Evolutionary conservation across 768 basidiomycete species (phyloP).

Genomic region (Naganishia onofrii): DNA sequence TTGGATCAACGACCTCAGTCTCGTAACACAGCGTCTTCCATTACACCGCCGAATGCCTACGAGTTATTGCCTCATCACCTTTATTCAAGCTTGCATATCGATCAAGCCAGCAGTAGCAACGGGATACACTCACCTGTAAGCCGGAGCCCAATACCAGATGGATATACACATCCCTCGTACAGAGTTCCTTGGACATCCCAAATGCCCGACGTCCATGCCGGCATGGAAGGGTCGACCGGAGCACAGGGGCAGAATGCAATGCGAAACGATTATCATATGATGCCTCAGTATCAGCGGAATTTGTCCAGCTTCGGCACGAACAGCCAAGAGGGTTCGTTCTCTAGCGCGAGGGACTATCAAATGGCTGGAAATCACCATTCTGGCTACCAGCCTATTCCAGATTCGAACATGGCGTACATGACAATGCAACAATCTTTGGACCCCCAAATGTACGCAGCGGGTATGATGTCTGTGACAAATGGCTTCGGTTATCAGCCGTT

Average conservation of each 20-base stretch:
- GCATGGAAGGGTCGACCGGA: neutral
- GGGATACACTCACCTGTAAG: slow-evolving; percentile 3
- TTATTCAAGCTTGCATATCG: slow-evolving; percentile 8
- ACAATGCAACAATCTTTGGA: slow-evolving; percentile 21
- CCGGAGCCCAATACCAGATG: neutral
- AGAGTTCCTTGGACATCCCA: neutral
- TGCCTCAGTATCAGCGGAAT: slow-evolving; percentile 7
- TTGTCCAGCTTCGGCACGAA: neutral
- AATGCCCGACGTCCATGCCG: neutral
- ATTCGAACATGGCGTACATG: slow-evolving; percentile 19
- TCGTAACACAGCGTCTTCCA: slow-evolving; percentile 11
- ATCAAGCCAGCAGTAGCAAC: slow-evolving; percentile 5
- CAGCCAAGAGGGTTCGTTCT: slow-evolving; percentile 4
- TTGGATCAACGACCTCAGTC: neutral
- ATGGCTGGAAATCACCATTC: neutral
- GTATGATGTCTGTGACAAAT: neutral
- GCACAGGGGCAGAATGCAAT: neutral
- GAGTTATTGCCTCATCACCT: slow-evolving; percentile 8
- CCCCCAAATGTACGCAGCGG: neutral
- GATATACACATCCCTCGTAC: neutral
- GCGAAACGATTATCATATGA: slow-evolving; percentile 5
- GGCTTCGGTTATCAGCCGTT: neutral
- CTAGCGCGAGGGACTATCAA: neutral
- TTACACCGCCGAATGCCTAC: slow-evolving; percentile 16
- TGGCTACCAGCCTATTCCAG: slow-evolving; percentile 9